These are phyloP conservation scores for Mycena olivaceomarginata DNA, from an alignment of 768 basidiomycete genomes.

Conservation along the genomic window DNA sequence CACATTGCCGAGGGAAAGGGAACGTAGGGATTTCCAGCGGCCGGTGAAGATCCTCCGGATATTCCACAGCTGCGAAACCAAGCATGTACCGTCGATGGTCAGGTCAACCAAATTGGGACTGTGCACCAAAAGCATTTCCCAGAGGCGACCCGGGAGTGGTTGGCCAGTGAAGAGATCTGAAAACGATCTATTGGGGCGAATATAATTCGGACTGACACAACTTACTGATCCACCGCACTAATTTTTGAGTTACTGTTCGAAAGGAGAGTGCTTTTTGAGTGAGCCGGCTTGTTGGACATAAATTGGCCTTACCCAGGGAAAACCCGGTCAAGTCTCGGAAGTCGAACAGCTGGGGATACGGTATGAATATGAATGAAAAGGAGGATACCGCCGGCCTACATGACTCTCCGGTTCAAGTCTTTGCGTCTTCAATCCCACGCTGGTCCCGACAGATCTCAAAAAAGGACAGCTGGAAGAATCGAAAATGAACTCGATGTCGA, in stretches of 20 bases:
- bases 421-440: constrained; percentile 43
- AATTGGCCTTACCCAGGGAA: constrained; percentile 30
- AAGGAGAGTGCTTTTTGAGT: too few species aligned
- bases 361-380: background rate
- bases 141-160: constrained; percentile 40
- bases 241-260: constrained; percentile 30
- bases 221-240: constrained; percentile 29
- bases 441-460: constrained; percentile 42
- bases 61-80: constrained; percentile 39
- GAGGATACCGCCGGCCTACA: constrained; percentile 27
- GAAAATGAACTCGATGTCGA: background rate
- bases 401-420: constrained; percentile 35
- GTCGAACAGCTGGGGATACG: constrained; percentile 35
- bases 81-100: constrained; percentile 44
- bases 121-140: constrained; percentile 46
- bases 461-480: constrained; percentile 38
- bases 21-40: constrained; percentile 40
- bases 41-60: constrained; percentile 39
- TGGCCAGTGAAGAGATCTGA: constrained; percentile 31
- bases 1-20: constrained; percentile 42
- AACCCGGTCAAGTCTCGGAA: constrained; percentile 43
- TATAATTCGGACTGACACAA: background rate
- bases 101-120: constrained; percentile 40
- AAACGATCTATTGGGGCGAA: background rate
- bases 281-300: background rate